phyloP scores from a whole-genome alignment of 1,284 basidiomycete species.

The Marasmius oreades region DNA sequence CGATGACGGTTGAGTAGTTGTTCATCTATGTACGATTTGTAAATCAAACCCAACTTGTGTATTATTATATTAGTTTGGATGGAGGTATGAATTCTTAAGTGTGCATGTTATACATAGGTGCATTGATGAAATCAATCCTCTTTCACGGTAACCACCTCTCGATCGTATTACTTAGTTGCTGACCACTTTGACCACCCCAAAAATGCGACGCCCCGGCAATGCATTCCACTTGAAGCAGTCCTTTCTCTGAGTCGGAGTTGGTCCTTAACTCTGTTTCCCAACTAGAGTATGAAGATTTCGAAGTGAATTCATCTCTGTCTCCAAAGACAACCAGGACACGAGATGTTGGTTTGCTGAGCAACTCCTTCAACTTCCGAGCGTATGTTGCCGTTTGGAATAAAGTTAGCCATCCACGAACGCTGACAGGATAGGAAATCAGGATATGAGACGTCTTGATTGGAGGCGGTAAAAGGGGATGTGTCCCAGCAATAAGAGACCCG shows the following conservation, averaged over 20 bases:
- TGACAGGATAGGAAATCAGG: conserved; percentile 75
- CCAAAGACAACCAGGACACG: conserved; percentile 67
- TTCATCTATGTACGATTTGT: too few species aligned
- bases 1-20: too few species aligned
- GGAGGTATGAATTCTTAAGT: neutral
- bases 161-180: conserved; percentile 1
- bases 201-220: conserved; percentile 16
- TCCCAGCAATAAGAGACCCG: conserved; percentile 68
- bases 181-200: conserved; percentile 7
- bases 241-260: conserved; percentile 15
- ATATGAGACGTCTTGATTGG: conserved; percentile 58
- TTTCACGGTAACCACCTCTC: neutral
- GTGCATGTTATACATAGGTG: neutral
- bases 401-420: conserved; percentile 65
- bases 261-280: conserved; percentile 47
- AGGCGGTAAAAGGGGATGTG: conserved; percentile 47
- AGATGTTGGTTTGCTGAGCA: conserved; percentile 40
- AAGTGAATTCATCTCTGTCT: conserved; percentile 71
- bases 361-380: conserved; percentile 41
- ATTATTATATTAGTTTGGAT: too few species aligned
- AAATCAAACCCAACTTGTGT: too few species aligned
- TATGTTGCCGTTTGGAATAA: conserved; percentile 60
- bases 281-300: conserved; percentile 43
- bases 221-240: conserved; percentile 25
- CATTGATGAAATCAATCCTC: neutral